A percentile compares a stretch with the other conserved stretches of the same genome.
Evolutionary conservation across 2,329 filamentous ascomycete genomes (phyloP).

Genomic region (Leptographium procerum): DNA sequence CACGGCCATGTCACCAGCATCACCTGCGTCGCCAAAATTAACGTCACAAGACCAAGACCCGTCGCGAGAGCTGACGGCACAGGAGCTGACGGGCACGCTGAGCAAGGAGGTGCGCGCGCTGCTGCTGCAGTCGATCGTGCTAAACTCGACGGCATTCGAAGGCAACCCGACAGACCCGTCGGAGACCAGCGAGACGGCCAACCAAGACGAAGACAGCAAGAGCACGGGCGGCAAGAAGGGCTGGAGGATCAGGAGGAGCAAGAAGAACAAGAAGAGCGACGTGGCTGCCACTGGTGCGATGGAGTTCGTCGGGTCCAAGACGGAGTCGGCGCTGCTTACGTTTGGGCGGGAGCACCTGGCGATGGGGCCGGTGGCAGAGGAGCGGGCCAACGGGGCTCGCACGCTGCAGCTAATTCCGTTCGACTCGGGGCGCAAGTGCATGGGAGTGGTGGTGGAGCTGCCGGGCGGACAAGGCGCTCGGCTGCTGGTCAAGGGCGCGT

Average conservation of each 20-base stretch:
- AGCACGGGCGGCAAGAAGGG: neutral
- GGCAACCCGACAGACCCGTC: conserved; percentile 58
- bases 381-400: conserved; percentile 38
- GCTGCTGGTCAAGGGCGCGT: conserved; percentile 53
- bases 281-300: conserved; percentile 15
- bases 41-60: too few relatives aligned
- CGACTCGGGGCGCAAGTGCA: conserved; percentile 64
- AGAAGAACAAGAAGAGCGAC: neutral
- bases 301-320: conserved; percentile 67
- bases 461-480: conserved; percentile 36
- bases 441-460: conserved; percentile 47
- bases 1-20: neutral
- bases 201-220: neutral
- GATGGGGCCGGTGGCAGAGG: conserved; percentile 53
- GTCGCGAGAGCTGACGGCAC: conserved; percentile 27
- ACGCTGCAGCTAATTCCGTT: conserved; percentile 62
- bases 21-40: too few relatives aligned
- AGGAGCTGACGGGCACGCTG: conserved; percentile 37
- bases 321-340: conserved; percentile 62
- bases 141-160: conserved; percentile 68
- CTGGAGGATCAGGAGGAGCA: too few relatives aligned
- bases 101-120: conserved; percentile 36
- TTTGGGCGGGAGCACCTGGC: conserved; percentile 56
- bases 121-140: conserved; percentile 46
- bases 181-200: neutral